These are phyloP conservation scores for Erysimum cheiranthoides DNA, from an alignment of 345 rosid species.

Conservation along the genomic window DNA sequence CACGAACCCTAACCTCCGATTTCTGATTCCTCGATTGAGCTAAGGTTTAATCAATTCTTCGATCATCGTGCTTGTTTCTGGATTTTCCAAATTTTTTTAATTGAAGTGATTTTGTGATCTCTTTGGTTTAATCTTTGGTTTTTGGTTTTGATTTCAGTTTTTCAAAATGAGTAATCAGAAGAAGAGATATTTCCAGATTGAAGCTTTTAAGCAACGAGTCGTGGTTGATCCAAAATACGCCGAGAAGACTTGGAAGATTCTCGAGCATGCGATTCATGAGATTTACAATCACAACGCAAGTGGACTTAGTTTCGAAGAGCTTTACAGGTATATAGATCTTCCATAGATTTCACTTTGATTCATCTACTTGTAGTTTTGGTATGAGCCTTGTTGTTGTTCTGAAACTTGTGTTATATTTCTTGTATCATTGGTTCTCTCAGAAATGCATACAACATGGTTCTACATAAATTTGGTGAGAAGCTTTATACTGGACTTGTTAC, in stretches of 20 bases:
- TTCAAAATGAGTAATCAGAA: slow-evolving; percentile 84
- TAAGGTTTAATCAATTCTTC: background rate
- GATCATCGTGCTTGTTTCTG: background rate
- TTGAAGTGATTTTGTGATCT: background rate
- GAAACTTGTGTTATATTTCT: background rate
- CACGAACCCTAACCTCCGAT: slow-evolving; percentile 1
- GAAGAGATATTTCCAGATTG: slow-evolving; percentile 95
- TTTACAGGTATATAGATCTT: slow-evolving; percentile 59
- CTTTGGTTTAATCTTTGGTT: background rate
- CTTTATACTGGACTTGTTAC: slow-evolving; percentile 75
- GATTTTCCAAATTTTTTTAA: too few species aligned
- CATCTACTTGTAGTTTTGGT: background rate
- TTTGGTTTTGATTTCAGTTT: slow-evolving; percentile 20
- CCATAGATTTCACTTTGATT: background rate
- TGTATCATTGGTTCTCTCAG: slow-evolving; percentile 46
- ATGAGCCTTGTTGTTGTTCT: background rate
- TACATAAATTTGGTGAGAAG: slow-evolving; percentile 90
- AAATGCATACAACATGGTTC: slow-evolving; percentile 98
- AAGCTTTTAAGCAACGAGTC: slow-evolving; percentile 95
- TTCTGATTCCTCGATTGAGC: slow-evolving; percentile 1
- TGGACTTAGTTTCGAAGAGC: slow-evolving; percentile 97
- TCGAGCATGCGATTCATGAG: slow-evolving; percentile 95
- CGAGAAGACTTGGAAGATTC: slow-evolving; percentile 92
- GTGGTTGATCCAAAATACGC: slow-evolving; percentile 98
- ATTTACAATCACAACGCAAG: slow-evolving; percentile 98